phyloP scores from a whole-genome alignment of 768 basidiomycete species.

The Leccinum disarticulatum region DNA sequence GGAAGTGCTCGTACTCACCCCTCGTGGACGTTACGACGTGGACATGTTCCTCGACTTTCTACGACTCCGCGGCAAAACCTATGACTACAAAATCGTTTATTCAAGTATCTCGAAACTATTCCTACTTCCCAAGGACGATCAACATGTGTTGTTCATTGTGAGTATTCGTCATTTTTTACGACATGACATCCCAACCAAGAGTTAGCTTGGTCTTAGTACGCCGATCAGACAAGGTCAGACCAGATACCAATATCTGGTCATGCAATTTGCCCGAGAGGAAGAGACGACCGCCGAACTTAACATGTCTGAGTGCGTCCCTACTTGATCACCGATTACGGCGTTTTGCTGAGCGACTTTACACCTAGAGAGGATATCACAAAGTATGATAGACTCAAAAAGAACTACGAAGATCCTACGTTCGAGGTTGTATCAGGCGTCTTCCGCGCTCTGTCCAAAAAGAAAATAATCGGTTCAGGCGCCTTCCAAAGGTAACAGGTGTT shows the following conservation, averaged over 20 bases:
- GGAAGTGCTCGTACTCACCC: conserved; percentile 92
- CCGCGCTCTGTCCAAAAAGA: conserved; percentile 86
- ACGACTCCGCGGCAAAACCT: conserved; percentile 95
- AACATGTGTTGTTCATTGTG: conserved; percentile 93
- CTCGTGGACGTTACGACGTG: conserved; percentile 95
- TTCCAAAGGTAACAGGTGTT: conserved; percentile 71
- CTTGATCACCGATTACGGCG: background rate
- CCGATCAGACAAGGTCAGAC: conserved; percentile 99
- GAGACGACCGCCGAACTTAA: conserved; percentile 96
- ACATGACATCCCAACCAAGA: conserved; percentile 6
- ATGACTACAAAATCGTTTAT: conserved; percentile 97
- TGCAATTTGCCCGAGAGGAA: conserved; percentile 97
- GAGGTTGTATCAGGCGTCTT: conserved; percentile 94
- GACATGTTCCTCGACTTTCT: conserved; percentile 97
- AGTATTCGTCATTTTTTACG: conserved; percentile 29
- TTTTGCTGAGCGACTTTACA: background rate
- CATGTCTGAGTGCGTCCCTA: conserved; percentile 73
- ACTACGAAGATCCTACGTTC: conserved; percentile 93
- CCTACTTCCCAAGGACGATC: conserved; percentile 94
- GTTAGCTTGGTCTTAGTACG: conserved; percentile 82
- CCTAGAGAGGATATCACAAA: conserved; percentile 72
- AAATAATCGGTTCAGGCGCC: conserved; percentile 82
- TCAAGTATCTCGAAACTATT: conserved; percentile 85
- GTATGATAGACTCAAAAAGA: conserved; percentile 84
- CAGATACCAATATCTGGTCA: conserved; percentile 94